Evolutionary conservation across 805 yeast genomes (phyloP).

Genomic region (Candida morakotiae): DNA sequence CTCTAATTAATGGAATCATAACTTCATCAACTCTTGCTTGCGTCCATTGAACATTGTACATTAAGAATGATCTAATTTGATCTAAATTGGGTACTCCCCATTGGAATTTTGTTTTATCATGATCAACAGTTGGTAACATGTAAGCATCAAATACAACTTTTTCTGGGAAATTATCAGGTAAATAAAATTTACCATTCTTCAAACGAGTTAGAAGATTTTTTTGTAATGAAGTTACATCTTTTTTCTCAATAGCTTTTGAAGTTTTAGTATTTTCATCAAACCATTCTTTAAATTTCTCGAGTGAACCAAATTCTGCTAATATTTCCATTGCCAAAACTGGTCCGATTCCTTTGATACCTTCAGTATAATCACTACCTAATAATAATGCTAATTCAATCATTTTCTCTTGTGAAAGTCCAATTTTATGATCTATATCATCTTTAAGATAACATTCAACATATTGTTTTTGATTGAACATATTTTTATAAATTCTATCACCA

Average conservation of each 20-base stretch:
- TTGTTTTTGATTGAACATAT: constrained; percentile 90
- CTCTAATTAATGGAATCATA: constrained; percentile 78
- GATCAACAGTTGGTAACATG: constrained; percentile 75
- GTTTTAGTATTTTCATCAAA: constrained; percentile 49
- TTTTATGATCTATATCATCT: constrained; percentile 51
- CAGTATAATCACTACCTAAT: constrained; percentile 93
- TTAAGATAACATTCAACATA: constrained; percentile 81
- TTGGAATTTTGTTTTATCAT: constrained; percentile 67
- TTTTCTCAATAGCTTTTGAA: constrained; percentile 31
- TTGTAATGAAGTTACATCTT: constrained; percentile 44
- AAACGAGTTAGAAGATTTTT: constrained; percentile 57
- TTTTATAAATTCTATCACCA: constrained; percentile 76
- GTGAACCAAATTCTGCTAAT: constrained; percentile 70
- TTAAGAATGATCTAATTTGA: constrained; percentile 64
- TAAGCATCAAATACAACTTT: constrained; percentile 69
- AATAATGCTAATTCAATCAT: constrained; percentile 79
- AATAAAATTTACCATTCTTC: constrained; percentile 45
- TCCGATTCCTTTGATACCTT: constrained; percentile 89
- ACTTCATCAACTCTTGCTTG: constrained; percentile 74
- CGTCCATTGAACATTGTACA: constrained; percentile 75
- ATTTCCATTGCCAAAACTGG: constrained; percentile 91
- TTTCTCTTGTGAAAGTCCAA: constrained; percentile 61
- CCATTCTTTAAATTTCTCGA: constrained; percentile 45
- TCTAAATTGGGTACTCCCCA: constrained; percentile 94
- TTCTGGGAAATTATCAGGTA: constrained; percentile 71